phyloP scores from a whole-genome alignment of 192 early-diverging fungal genomes.

The Coemansia sp. region DNA sequence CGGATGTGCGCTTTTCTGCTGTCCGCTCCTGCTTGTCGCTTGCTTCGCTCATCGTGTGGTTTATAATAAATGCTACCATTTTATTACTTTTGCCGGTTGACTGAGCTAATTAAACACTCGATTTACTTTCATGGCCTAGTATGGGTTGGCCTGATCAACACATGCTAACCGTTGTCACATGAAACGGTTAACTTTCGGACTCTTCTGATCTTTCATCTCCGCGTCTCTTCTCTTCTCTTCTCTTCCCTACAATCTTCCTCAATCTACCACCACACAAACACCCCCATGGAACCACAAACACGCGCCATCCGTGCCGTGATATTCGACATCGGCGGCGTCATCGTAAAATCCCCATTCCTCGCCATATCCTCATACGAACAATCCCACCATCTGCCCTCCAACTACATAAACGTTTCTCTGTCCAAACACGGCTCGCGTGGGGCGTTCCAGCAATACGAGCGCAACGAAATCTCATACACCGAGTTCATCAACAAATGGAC shows the following conservation, averaged over 20 bases:
- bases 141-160: no score
- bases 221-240: not conserved
- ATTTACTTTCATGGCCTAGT: no score
- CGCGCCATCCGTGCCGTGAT: constrained; percentile 65
- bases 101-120: no score
- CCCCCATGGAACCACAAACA: not conserved
- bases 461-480: constrained; percentile 34
- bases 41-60: not conserved
- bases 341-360: constrained; percentile 75
- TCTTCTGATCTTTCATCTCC: no score
- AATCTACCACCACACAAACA: not conserved
- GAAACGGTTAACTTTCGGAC: no score
- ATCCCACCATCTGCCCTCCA: constrained; percentile 63
- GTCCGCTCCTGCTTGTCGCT: not conserved
- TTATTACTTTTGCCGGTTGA: no score
- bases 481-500: constrained; percentile 37
- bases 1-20: not conserved
- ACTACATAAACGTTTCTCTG: constrained; percentile 84
- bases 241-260: not conserved
- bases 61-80: no score
- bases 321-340: constrained; percentile 86
- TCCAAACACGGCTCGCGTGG: constrained; percentile 47
- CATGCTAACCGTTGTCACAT: no score
- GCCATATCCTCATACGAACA: constrained; percentile 72
- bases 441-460: constrained; percentile 61